These are phyloP conservation scores for Cyberlindnera americana DNA, from an alignment of 805 yeast genomes.

Conservation along the genomic window DNA sequence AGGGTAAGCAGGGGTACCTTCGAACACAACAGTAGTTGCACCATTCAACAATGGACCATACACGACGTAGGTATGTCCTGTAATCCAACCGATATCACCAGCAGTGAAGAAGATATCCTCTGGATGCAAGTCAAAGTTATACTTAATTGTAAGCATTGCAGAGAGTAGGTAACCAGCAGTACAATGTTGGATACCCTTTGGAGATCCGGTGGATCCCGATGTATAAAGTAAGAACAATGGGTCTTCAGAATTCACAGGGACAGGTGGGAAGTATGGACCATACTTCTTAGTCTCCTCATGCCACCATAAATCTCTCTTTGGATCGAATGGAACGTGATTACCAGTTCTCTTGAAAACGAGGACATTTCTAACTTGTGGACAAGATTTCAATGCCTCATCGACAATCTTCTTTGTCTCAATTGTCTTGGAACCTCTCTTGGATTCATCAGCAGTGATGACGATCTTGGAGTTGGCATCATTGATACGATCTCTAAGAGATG, in stretches of 20 bases:
- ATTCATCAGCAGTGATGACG: conserved; percentile 92
- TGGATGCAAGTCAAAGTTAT: conserved; percentile 88
- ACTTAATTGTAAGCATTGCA: conserved; percentile 86
- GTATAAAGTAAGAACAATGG: conserved; percentile 94
- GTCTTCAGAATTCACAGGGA: conserved; percentile 86
- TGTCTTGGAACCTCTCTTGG: conserved; percentile 92
- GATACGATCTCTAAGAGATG: conserved; percentile 88
- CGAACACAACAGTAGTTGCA: conserved; percentile 89
- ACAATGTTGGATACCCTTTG: conserved; percentile 95
- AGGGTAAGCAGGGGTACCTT: conserved; percentile 97
- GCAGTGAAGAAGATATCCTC: conserved; percentile 92
- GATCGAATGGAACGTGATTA: conserved; percentile 44
- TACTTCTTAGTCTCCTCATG: conserved; percentile 81
- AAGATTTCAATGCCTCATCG: conserved; percentile 76
- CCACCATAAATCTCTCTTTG: conserved; percentile 87
- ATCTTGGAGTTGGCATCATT: conserved; percentile 81
- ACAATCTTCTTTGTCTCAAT: conserved; percentile 91
- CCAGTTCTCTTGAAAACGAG: conserved; percentile 90
- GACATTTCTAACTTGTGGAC: conserved; percentile 69
- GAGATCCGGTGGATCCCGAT: conserved; percentile 97
- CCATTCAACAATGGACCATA: conserved; percentile 91
- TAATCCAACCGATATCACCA: conserved; percentile 99
- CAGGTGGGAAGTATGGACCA: conserved; percentile 81
- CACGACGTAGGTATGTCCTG: conserved; percentile 94
- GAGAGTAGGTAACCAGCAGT: conserved; percentile 95